Base-by-base conservation (phyloP, 371 early-diverging fungal species). In the Circinella minor region DNA sequence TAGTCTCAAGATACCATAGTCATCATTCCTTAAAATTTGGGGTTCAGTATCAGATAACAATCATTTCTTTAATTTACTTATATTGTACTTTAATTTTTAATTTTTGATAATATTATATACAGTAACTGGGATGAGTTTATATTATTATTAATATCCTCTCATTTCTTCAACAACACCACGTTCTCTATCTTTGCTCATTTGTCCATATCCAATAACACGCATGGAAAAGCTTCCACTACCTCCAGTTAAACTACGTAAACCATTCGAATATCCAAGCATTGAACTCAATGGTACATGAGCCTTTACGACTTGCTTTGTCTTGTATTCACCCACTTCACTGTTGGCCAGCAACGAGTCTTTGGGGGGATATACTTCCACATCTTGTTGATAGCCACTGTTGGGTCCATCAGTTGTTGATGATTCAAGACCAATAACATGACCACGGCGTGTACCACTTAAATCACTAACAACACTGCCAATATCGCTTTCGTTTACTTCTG, bases 201-300 rank as follows among this genome's bases (percentile, higher is more conserved):
- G 77, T 4, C 93, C 93, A 80, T 94, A 95, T 0, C 94, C 95
- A 70, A 86, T 82, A n/a, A 96, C 86, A 51, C 88, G 85, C 96
- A 97, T 95, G 7, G 91, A 84, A 67, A 96, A 93, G 11, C 88
- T 80, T 9, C 88, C 95, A 10, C 90, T 89, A 13, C 98, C 98
- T 0, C 91, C 95, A 0, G 98, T 95, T 75, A 96, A 76, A 34
- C 93, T 92, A 55, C 98, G 84, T 73, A 98, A 76, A 3, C 87
- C 84, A 9, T 90, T 90, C n/a, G 95, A 88, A 67, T 97, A 98
- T 1, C 97, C 98, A 0, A 96, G 76, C 92, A 97, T 88, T 0
- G 91, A 86, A 66, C 92, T 88, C 38, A 98, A 76, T 9, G 97
- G 97, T 0, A 93, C 93, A 36, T 87, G 83, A 0, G 96, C 94